Evolutionary conservation across 768 basidiomycete genomes (phyloP).

Genomic region (Suillus discolor): DNA sequence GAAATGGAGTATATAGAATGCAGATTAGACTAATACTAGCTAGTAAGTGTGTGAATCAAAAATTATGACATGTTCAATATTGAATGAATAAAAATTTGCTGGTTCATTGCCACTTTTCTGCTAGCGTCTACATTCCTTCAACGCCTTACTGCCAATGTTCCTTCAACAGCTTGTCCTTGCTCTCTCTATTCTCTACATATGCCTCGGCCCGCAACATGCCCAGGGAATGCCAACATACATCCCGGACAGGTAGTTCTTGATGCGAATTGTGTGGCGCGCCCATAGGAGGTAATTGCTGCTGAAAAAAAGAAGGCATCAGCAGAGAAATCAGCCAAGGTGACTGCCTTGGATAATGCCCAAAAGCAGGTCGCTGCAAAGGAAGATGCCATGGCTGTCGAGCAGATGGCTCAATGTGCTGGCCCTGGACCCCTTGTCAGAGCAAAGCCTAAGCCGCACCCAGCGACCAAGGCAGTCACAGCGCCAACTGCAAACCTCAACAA

Average conservation of each 20-base stretch:
- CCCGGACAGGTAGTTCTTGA: not conserved
- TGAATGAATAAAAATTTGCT: not conserved
- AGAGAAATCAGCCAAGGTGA: not conserved
- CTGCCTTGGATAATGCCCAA: not conserved
- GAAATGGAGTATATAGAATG: not conserved
- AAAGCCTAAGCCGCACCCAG: too few relatives aligned
- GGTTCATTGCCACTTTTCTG: not conserved
- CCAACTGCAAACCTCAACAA: not conserved
- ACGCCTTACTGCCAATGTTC: not conserved
- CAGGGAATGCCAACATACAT: not conserved
- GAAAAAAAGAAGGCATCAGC: not conserved
- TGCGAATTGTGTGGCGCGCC: not conserved
- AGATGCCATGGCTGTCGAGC: constrained; percentile 1
- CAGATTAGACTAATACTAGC: not conserved
- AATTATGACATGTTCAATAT: not conserved
- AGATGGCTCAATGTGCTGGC: not conserved
- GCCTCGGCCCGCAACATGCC: not conserved
- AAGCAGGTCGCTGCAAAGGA: not conserved
- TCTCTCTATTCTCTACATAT: too few relatives aligned
- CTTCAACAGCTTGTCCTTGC: too few relatives aligned
- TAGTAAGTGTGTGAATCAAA: not conserved
- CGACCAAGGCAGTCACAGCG: not conserved
- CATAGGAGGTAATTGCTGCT: not conserved
- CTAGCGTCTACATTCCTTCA: not conserved
- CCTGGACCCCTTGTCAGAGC: not conserved